Percentiles rank a stretch among this genome's conserved stretches.
These are phyloP conservation scores for Knufia fluminis DNA, from an alignment of 2,329 filamentous ascomycete species.

Conservation along the genomic window DNA sequence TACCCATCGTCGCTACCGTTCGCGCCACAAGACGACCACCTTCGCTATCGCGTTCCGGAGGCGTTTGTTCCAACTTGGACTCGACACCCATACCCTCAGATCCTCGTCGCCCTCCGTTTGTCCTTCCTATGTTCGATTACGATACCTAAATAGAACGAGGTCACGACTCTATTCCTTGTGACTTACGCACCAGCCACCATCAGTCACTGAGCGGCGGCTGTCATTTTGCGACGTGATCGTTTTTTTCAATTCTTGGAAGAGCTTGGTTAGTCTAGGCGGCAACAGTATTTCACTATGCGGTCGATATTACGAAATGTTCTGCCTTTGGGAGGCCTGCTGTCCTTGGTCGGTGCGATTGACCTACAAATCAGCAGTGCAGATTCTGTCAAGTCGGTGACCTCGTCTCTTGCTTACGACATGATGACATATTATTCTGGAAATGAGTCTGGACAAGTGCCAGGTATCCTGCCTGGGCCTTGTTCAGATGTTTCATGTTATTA, in stretches of 20 bases:
- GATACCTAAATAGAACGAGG: background rate
- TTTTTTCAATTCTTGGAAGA: background rate
- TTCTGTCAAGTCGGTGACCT: slow-evolving; percentile 28
- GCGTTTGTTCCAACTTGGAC: background rate
- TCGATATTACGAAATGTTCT: slow-evolving; percentile 1
- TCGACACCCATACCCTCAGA: background rate
- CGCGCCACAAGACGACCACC: background rate
- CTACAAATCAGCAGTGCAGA: slow-evolving; percentile 22
- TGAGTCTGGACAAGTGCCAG: slow-evolving; percentile 25
- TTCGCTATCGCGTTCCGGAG: background rate
- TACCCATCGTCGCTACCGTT: background rate
- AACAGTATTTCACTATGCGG: slow-evolving; percentile 4
- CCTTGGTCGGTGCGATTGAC: slow-evolving; percentile 9
- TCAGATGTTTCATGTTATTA: slow-evolving; percentile 23
- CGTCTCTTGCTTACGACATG: slow-evolving; percentile 27
- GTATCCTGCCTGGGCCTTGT: slow-evolving; percentile 27
- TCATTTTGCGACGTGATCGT: background rate
- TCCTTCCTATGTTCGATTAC: background rate
- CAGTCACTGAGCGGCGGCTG: background rate
- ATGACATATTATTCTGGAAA: slow-evolving; percentile 30
- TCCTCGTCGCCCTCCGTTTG: background rate
- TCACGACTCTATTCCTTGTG: background rate
- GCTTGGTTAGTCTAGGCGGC: background rate
- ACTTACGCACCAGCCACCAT: background rate
- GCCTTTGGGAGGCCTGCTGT: slow-evolving; percentile 20